Evolutionary conservation across 116 monocot genomes (phyloP).

Genomic region (Cymodocea nodosa): DNA sequence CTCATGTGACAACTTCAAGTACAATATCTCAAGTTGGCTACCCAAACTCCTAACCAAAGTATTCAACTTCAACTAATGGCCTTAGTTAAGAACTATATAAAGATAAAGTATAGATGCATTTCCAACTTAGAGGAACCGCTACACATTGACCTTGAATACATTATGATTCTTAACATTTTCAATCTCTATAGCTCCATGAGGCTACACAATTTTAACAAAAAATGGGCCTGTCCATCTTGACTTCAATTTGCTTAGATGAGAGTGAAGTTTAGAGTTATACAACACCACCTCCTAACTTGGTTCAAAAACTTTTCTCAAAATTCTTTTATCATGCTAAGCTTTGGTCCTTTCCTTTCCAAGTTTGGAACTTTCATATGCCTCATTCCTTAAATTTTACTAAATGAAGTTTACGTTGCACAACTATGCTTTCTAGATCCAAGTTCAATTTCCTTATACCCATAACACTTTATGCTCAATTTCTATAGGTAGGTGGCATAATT

Average conservation of each 20-base stretch:
- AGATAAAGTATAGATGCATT: no score
- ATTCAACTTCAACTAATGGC: no score
- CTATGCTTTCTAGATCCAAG: background rate
- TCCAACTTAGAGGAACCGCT: no score
- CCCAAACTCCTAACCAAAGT: no score
- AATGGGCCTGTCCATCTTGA: background rate
- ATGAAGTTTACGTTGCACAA: background rate
- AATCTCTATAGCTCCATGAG: background rate
- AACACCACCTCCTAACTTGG: background rate
- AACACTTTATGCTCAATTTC: no score
- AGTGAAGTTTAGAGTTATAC: background rate
- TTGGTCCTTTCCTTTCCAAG: background rate
- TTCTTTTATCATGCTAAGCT: constrained; percentile 1
- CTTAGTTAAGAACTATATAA: no score
- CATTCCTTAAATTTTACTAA: background rate
- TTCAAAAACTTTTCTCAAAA: background rate
- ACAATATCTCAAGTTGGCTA: no score
- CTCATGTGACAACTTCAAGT: no score
- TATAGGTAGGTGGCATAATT: no score
- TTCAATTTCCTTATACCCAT: background rate
- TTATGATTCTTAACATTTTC: background rate
- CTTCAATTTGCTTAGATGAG: background rate
- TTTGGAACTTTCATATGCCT: background rate
- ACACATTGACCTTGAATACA: no score
- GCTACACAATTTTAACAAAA: background rate